Evolutionary conservation across 73 alveolate genomes (phyloP).

Genomic region (Loxodes magnus): DNA sequence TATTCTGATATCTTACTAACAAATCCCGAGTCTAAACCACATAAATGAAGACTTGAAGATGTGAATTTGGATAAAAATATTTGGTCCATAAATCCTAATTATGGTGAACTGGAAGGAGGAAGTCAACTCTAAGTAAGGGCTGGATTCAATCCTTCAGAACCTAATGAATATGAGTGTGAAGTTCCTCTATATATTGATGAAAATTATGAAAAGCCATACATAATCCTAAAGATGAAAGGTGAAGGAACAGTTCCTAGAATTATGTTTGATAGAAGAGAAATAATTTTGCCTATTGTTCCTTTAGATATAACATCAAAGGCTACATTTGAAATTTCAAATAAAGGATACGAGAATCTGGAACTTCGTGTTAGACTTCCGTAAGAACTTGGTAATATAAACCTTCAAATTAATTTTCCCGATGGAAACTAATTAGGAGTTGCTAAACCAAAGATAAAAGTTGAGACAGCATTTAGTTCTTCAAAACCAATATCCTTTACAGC

Average conservation of each 20-base stretch:
- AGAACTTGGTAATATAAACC: conserved; percentile 68
- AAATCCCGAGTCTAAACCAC: conserved; percentile 70
- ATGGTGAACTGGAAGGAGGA: conserved; percentile 79
- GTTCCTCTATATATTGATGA: conserved; percentile 72
- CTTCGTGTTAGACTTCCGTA: conserved; percentile 69
- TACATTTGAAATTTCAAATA: conserved; percentile 76
- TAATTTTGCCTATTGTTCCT: conserved; percentile 91
- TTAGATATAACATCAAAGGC: conserved; percentile 83
- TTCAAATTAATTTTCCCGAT: conserved; percentile 70
- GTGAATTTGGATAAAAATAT: conserved; percentile 48
- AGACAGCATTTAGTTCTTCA: conserved; percentile 66
- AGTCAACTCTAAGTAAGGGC: conserved; percentile 82
- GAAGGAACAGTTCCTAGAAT: conserved; percentile 93
- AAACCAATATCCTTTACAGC: conserved; percentile 94
- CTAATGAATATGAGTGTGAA: conserved; percentile 69
- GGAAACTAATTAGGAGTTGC: conserved; percentile 69
- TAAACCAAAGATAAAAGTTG: conserved; percentile 75
- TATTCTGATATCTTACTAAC: conserved; percentile 59
- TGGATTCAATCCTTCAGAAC: conserved; percentile 87
- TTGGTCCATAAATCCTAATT: conserved; percentile 68
- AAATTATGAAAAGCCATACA: conserved; percentile 57
- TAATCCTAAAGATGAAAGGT: conserved; percentile 79
- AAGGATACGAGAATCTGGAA: conserved; percentile 93
- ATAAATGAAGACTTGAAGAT: conserved; percentile 68
- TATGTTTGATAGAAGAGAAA: conserved; percentile 90